These are phyloP conservation scores for Eucalyptus erythrocorys DNA, from an alignment of 345 rosid species.

Conservation along the genomic window DNA sequence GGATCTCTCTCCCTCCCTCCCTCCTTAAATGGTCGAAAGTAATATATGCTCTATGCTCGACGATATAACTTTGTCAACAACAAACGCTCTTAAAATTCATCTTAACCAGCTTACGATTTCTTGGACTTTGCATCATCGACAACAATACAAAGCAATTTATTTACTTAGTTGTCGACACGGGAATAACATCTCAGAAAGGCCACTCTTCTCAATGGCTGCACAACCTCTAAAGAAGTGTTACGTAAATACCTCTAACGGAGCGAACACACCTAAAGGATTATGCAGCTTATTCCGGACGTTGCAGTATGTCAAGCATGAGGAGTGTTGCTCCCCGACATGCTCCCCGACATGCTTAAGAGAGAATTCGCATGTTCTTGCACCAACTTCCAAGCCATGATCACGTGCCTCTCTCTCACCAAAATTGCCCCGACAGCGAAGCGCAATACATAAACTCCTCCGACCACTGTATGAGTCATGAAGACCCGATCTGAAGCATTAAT, in stretches of 20 bases:
- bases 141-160: no score
- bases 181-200: neutral
- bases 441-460: neutral
- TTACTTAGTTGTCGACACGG: no score
- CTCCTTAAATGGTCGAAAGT: no score
- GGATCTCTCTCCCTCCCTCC: no score
- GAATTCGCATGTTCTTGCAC: conserved; percentile 4
- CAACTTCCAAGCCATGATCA: conserved; percentile 15
- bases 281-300: neutral
- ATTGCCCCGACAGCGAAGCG: conserved; percentile 8
- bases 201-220: neutral
- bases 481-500: conserved; percentile 18
- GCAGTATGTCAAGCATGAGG: neutral
- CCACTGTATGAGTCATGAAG: neutral
- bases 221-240: neutral
- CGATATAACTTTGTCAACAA: no score
- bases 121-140: no score
- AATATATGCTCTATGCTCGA: no score
- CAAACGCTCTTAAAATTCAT: no score
- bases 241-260: neutral
- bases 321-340: neutral
- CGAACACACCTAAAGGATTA: neutral
- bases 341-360: neutral
- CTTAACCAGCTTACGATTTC: no score
- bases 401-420: conserved; percentile 11